Percentiles rank a stretch among this genome's conserved stretches.
phyloP scores from a whole-genome alignment of 129 eudicot genomes.

The Escallonia herrerae region DNA sequence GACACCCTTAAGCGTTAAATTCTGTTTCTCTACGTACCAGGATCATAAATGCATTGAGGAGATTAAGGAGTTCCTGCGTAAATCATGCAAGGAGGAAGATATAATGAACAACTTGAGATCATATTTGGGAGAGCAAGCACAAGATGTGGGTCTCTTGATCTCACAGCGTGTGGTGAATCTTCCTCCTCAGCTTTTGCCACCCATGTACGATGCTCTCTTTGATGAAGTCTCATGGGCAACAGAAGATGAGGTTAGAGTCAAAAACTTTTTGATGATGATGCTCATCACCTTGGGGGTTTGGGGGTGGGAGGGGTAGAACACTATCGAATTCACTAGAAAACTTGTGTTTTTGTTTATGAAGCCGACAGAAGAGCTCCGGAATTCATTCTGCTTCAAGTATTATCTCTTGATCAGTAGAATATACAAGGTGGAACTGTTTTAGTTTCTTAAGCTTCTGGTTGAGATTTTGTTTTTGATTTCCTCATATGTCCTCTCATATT shows the following conservation, averaged over 20 bases:
- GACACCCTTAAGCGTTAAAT: not conserved
- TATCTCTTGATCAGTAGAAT: constrained; percentile 64
- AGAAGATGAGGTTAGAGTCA: constrained; percentile 81
- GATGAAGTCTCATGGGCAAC: constrained; percentile 93
- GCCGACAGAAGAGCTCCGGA: constrained; percentile 76
- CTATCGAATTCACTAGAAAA: not conserved
- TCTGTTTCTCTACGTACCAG: constrained; percentile 25
- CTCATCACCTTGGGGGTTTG: not conserved
- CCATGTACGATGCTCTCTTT: constrained; percentile 75
- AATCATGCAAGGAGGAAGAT: constrained; percentile 39
- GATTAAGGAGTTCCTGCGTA: constrained; percentile 51
- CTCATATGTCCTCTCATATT: too few relatives aligned
- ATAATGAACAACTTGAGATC: constrained; percentile 26
- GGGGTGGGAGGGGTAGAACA: too few relatives aligned
- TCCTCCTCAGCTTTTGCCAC: constrained; percentile 95
- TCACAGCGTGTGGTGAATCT: constrained; percentile 88
- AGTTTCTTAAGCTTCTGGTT: not conserved
- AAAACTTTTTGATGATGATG: not conserved
- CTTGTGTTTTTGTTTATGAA: constrained; percentile 18
- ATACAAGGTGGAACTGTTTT: constrained; percentile 48
- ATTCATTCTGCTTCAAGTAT: constrained; percentile 54
- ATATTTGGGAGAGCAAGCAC: constrained; percentile 46
- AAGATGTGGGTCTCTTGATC: constrained; percentile 70
- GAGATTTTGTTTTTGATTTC: not conserved
- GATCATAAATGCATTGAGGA: constrained; percentile 57